Evolutionary conservation across 371 early-diverging fungal genomes (phyloP).

Genomic region (Capillidium heterosporum): DNA sequence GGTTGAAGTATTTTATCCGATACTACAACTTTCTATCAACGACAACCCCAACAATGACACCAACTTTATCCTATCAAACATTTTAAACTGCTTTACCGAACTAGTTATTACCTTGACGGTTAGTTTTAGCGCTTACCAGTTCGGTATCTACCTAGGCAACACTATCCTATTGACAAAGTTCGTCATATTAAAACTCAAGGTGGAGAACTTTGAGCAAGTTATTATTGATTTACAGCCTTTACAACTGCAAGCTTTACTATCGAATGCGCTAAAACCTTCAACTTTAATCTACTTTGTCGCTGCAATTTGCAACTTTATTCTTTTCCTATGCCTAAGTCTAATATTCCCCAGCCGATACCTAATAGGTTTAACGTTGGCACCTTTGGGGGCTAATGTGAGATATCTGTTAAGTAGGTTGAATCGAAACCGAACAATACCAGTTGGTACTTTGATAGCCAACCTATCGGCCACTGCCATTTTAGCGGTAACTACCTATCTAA

Average conservation of each 20-base stretch:
- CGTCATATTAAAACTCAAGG: no score
- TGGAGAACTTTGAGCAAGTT: no score
- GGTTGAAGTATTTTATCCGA: not conserved
- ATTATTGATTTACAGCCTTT: no score
- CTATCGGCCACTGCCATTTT: conserved; percentile 1
- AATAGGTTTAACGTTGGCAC: not conserved
- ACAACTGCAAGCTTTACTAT: no score
- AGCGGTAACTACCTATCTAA: not conserved
- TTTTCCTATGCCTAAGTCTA: no score
- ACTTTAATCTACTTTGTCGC: no score
- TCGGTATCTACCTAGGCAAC: not conserved
- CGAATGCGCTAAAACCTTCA: no score
- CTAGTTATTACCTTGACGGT: not conserved
- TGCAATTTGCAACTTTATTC: no score
- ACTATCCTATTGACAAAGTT: not conserved
- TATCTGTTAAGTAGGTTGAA: conserved; percentile 3
- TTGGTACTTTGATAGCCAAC: conserved; percentile 6
- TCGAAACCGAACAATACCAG: not conserved
- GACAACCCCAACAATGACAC: not conserved
- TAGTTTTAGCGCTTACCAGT: not conserved
- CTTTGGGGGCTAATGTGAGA: conserved; percentile 2
- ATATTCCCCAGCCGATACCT: no score
- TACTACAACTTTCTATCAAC: not conserved
- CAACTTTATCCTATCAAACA: not conserved
- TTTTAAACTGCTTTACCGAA: not conserved